Percentiles rank a stretch among this genome's conserved stretches.
Evolutionary conservation across 495 filamentous ascomycete genomes (phyloP).

Genomic region (Penicillium daleae): DNA sequence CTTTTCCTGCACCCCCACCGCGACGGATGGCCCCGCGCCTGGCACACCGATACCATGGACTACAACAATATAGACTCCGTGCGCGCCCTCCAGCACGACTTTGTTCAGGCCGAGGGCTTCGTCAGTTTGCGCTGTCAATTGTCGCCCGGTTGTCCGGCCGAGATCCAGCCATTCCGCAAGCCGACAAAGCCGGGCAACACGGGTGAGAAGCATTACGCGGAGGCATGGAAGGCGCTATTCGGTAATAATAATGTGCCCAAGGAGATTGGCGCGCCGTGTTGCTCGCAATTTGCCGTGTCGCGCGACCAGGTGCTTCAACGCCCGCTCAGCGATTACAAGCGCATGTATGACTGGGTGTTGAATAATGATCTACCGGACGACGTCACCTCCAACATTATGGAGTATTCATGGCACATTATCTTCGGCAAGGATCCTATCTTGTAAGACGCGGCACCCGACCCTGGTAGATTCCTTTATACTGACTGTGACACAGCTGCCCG

Average conservation of each 20-base stretch:
- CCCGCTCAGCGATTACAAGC: conserved; percentile 55
- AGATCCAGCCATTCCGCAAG: conserved; percentile 47
- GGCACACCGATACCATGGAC: conserved; percentile 52
- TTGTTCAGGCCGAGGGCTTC: conserved; percentile 41
- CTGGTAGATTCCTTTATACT: conserved; percentile 8
- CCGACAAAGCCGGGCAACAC: conserved; percentile 57
- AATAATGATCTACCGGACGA: conserved; percentile 50
- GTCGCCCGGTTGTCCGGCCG: conserved; percentile 45
- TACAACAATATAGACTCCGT: conserved; percentile 50
- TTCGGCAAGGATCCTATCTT: conserved; percentile 57
- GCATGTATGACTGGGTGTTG: conserved; percentile 64
- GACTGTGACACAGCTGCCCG: conserved; percentile 45
- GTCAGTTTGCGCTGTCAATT: conserved; percentile 48
- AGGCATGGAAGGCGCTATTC: conserved; percentile 51
- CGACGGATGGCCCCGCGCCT: conserved; percentile 44
- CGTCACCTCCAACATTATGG: conserved; percentile 51
- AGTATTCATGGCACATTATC: conserved; percentile 60
- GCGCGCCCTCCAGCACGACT: conserved; percentile 42
- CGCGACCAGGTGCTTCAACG: conserved; percentile 54
- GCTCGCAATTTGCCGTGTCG: conserved; percentile 71
- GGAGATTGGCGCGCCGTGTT: conserved; percentile 60
- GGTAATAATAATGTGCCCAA: conserved; percentile 48
- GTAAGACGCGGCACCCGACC: conserved; percentile 31
- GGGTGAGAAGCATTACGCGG: conserved; percentile 43
- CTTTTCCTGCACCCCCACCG: conserved; percentile 51